phyloP scores from a whole-genome alignment of 441 rosid genomes.

The Omphalea diandra region DNA sequence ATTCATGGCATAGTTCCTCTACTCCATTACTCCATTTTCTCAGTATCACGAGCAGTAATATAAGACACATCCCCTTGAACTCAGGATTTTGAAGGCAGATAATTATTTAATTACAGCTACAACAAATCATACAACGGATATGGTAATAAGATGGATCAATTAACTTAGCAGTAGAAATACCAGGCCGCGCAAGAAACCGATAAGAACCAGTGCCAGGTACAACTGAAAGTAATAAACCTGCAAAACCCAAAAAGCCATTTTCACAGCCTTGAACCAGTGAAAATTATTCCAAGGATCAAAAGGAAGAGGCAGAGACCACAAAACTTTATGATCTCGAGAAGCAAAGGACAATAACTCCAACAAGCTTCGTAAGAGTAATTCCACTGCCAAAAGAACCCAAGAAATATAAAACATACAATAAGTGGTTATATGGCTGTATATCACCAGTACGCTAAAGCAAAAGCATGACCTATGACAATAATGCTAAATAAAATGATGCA shows the following conservation, averaged over 20 bases:
- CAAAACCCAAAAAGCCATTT: slow-evolving; percentile 7
- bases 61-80: too few relatives aligned
- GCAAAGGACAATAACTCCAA: slow-evolving; percentile 89
- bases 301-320: slow-evolving; percentile 48
- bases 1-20: not conserved
- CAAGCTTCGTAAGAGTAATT: slow-evolving; percentile 83
- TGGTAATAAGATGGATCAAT: not conserved
- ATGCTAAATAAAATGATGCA: not conserved
- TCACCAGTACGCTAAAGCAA: not conserved
- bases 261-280: not conserved
- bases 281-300: not conserved
- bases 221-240: slow-evolving; percentile 96
- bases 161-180: slow-evolving; percentile 81
- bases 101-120: too few relatives aligned
- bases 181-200: slow-evolving; percentile 91
- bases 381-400: slow-evolving; percentile 57
- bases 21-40: too few relatives aligned
- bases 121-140: not conserved
- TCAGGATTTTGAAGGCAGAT: too few relatives aligned
- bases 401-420: not conserved
- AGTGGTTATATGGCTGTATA: not conserved
- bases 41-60: too few relatives aligned
- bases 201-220: slow-evolving; percentile 83
- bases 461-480: not conserved
- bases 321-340: slow-evolving; percentile 86